phyloP scores from a whole-genome alignment of 495 filamentous ascomycete genomes.

The Schizothecium vesticola region DNA sequence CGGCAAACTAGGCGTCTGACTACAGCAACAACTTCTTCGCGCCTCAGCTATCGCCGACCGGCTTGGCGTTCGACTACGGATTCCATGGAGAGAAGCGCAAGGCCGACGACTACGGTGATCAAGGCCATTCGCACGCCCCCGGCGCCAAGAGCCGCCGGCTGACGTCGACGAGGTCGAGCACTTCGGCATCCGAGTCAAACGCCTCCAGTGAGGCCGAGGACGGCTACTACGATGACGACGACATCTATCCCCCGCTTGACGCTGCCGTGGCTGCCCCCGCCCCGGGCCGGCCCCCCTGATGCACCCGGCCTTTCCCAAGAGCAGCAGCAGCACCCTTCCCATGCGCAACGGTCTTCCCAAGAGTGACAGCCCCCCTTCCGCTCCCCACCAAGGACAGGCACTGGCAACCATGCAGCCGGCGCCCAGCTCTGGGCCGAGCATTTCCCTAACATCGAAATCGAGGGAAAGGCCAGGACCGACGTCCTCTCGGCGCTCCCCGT shows the following conservation, averaged over 20 bases:
- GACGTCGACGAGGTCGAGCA: not conserved
- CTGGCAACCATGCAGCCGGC: not conserved
- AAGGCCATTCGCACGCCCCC: not conserved
- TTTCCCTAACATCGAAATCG: conserved; percentile 1
- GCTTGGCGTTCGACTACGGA: not conserved
- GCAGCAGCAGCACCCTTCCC: not conserved
- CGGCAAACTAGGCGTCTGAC: not conserved
- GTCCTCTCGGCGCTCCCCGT: not conserved
- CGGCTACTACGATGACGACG: not conserved
- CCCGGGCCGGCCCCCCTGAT: not conserved
- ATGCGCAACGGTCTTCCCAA: not conserved
- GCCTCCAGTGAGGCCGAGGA: not conserved
- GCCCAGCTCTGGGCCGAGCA: not conserved
- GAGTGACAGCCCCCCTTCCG: not conserved
- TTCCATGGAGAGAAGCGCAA: not conserved
- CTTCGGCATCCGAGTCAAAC: not conserved
- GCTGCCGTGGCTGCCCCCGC: not conserved
- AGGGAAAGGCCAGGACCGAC: not conserved
- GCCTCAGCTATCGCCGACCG: not conserved
- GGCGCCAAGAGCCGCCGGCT: not conserved
- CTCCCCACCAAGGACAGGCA: not conserved
- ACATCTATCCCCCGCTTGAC: not conserved
- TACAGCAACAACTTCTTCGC: not conserved
- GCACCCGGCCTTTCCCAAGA: not conserved
- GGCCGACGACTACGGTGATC: not conserved